These are phyloP conservation scores for Cicer cuneatum DNA, from an alignment of 306 rosid genomes.

Conservation along the genomic window DNA sequence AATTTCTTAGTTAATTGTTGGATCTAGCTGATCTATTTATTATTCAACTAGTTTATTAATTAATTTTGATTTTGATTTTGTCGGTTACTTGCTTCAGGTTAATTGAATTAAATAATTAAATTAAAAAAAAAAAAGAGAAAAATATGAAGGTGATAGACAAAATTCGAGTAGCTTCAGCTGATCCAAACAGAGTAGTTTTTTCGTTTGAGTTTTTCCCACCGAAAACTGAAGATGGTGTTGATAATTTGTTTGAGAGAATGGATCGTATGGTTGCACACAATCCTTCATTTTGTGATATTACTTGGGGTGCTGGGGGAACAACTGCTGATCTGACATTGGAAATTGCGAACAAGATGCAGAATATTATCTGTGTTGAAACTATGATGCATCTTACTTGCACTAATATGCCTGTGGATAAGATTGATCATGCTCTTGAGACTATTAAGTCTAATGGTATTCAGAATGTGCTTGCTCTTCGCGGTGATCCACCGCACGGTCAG, in stretches of 20 bases:
- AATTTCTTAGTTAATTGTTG: constrained; percentile 21
- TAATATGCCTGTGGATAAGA: constrained; percentile 93
- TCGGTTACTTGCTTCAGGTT: constrained; percentile 37
- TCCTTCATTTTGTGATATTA: constrained; percentile 91
- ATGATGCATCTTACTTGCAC: constrained; percentile 99
- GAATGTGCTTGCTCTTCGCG: constrained; percentile 96
- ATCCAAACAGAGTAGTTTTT: constrained; percentile 73
- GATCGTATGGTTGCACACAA: constrained; percentile 95
- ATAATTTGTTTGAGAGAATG: constrained; percentile 90
- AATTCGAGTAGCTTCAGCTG: constrained; percentile 60
- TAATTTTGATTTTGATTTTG: constrained; percentile 1
- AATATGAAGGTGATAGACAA: constrained; percentile 86
- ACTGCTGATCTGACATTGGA: constrained; percentile 91
- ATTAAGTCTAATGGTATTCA: constrained; percentile 90
- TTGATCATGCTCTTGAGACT: constrained; percentile 84
- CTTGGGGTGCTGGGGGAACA: constrained; percentile 99
- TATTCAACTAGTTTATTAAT: background rate
- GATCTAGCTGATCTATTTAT: constrained; percentile 39
- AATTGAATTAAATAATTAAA: background rate
- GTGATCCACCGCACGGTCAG: constrained; percentile 98
- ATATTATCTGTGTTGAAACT: constrained; percentile 82
- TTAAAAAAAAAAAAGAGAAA: background rate
- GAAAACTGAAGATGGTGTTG: constrained; percentile 93
- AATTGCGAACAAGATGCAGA: constrained; percentile 94
- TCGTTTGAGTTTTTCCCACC: constrained; percentile 97